These are phyloP conservation scores for Sicyos baderoa DNA, from an alignment of 306 rosid species.

Conservation along the genomic window DNA sequence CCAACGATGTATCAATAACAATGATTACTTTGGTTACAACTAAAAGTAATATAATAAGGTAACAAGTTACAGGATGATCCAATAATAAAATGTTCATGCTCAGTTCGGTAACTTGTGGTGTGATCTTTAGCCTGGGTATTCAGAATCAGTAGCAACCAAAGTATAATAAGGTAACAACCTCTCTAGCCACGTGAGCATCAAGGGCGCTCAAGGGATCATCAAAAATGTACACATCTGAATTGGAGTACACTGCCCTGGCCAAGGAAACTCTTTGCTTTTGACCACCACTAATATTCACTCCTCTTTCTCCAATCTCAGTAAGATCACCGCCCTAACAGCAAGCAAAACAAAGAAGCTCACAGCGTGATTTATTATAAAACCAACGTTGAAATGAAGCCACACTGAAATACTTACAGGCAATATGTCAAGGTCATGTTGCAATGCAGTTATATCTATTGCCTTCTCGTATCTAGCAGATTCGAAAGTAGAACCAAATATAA, in stretches of 20 bases:
- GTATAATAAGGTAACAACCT: slow-evolving; percentile 33
- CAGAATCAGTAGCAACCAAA: too few relatives aligned
- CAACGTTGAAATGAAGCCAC: slow-evolving; percentile 10
- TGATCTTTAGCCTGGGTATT: too few relatives aligned
- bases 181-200: slow-evolving; percentile 75
- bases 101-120: too few relatives aligned
- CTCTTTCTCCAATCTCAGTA: slow-evolving; percentile 93
- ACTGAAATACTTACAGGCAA: slow-evolving; percentile 31
- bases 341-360: slow-evolving; percentile 21
- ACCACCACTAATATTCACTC: slow-evolving; percentile 91
- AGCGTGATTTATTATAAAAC: neutral
- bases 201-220: slow-evolving; percentile 96
- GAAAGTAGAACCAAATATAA: slow-evolving; percentile 40
- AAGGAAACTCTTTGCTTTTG: slow-evolving; percentile 92
- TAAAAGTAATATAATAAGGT: neutral
- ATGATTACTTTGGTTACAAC: neutral
- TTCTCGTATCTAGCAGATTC: slow-evolving; percentile 36
- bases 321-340: slow-evolving; percentile 53
- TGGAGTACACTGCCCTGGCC: slow-evolving; percentile 83
- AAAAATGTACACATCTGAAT: slow-evolving; percentile 70
- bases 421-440: slow-evolving; percentile 40
- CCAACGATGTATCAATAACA: neutral
- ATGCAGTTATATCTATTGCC: slow-evolving; percentile 37
- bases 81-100: neutral
- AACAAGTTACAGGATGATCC: slow-evolving; percentile 7